Base-by-base conservation (phyloP, 2,329 filamentous ascomycete species). In the Gaeumannomyces sp. region DNA sequence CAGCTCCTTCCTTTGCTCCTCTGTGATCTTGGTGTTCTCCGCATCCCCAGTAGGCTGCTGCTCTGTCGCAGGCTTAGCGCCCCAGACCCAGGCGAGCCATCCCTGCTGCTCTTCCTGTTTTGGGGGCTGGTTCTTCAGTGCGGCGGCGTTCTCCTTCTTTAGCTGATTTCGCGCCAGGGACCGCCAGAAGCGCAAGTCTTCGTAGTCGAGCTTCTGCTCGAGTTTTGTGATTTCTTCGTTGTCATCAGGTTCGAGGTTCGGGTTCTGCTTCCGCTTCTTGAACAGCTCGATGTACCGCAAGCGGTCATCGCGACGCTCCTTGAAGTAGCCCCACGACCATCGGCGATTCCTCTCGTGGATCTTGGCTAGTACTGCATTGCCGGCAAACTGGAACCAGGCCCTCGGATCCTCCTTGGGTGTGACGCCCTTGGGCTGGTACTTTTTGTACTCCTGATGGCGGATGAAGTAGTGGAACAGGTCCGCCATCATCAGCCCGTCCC, bases 391-490 rank as follows among this genome's bases (percentile, higher is more conserved):
- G 64, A 99, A 81, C 95, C 95, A 99, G 0, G 94, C 95, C 53
- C 87, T 86, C 19, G 95, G 94, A 70, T 98, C 92, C 75, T 98
- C 92, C 73, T 93, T 96, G 0, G 92, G 91, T 0, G 85, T 84
- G 65, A 88, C 84, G 1, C 83, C 88, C 73, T 96, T 95, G 4
- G 95, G 95, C 71, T 97, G 92, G 66, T 93, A 82, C 71, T 90
- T 94, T 74, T 96, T 96, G 80, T 98, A 97, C 75, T 99, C 94
- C 75, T 98, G 95, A 70, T 99, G 95, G 38, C 94, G 89, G 70
- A 97, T 91, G 76, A 98, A 99, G 77, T 97, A 98, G 76, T 99
- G 95, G 80, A 99, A 99, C 3, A 98, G 82, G 74, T 99, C 95
- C 2, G 98, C 91, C 81, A 99, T 91, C 95, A 99, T 99, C 66